Evolutionary conservation across 1,284 basidiomycete species (phyloP).

Genomic region (Fomitopsis pinicola): DNA sequence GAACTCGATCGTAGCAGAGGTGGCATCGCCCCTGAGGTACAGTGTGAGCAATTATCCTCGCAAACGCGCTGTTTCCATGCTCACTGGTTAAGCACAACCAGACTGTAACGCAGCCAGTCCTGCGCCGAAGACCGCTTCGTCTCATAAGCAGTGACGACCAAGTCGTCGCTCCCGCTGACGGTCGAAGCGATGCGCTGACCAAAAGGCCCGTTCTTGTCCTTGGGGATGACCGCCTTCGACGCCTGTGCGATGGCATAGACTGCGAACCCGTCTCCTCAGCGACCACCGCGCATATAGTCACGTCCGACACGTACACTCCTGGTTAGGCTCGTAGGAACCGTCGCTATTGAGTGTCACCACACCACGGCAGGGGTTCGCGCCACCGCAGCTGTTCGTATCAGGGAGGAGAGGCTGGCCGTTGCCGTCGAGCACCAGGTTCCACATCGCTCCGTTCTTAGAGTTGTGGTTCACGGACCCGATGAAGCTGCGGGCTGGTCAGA

Average conservation of each 20-base stretch:
- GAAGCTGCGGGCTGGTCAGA: conserved; percentile 22
- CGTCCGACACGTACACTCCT: conserved; percentile 58
- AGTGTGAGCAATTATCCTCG: conserved; percentile 2
- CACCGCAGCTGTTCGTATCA: conserved; percentile 53
- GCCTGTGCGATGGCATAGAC: conserved; percentile 74
- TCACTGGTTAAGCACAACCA: conserved; percentile 62
- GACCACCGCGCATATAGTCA: conserved; percentile 29
- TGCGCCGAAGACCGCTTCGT: conserved; percentile 48
- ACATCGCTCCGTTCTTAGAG: conserved; percentile 55
- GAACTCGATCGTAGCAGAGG: conserved; percentile 65
- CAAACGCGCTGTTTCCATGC: neutral
- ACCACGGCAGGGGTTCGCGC: conserved; percentile 53
- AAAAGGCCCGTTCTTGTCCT: conserved; percentile 61
- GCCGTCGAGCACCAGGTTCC: conserved; percentile 66
- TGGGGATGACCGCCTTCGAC: conserved; percentile 66
- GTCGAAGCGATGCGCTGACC: conserved; percentile 62
- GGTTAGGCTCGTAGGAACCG: conserved; percentile 59
- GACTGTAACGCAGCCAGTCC: conserved; percentile 60
- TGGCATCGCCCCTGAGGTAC: conserved; percentile 46
- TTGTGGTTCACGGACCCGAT: conserved; percentile 42
- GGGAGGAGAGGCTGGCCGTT: conserved; percentile 63
- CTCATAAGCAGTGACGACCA: conserved; percentile 60
- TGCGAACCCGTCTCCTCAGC: conserved; percentile 26
- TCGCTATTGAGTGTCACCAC: conserved; percentile 63
- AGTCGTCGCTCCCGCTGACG: conserved; percentile 57